Base-by-base conservation (phyloP, 257 asterid genomes). In the Solanum lycopersicoides region DNA sequence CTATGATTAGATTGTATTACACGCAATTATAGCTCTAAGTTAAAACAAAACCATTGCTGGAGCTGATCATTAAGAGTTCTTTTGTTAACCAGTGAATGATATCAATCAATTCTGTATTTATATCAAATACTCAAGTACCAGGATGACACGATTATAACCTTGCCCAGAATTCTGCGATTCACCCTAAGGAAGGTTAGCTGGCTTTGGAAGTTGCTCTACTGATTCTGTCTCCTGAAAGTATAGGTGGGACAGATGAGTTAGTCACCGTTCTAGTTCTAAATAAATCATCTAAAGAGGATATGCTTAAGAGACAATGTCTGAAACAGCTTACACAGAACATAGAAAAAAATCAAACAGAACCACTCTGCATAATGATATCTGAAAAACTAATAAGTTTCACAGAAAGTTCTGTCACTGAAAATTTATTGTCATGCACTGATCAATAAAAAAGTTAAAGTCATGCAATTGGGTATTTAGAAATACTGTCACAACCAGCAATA, bases 221-320 rank as follows among this genome's bases (percentile, higher is more conserved):
- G 82, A 39, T 68, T 69, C 89, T 63, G 72, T 45, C 59, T 84
- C 94, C 94, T 93, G 94, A 80, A 80, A 80, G 47, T 3, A 47
- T 80, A 80, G 7, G 68, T 87, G 85, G 59, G 79, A 88, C 76
- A 89, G 44, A 82, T 45, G 11, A 77, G 82, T 42, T 47, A 37
- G 87, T 60, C 44, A 37, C 76, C 12, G 45, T 59, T 16, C 9
- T 80, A 32, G 15, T 68, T 76, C 23, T 59, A 72, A 72, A 47
- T n/a, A 56, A n/a, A 53, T 86, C 25, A 82, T 76, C 12, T 72
- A 6, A 30, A 41, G 47, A 85, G 82, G 9, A 21, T 28, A 21
- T 69, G 53, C 63, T 83, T 56, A n/a, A 72, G n/a, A 39, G 9
- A 83, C 41, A 39, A 79, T 28, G 28, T 9, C 66, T 79, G 44